Evolutionary conservation across 306 rosid species (phyloP).

Genomic region (Malus sylvestris): DNA sequence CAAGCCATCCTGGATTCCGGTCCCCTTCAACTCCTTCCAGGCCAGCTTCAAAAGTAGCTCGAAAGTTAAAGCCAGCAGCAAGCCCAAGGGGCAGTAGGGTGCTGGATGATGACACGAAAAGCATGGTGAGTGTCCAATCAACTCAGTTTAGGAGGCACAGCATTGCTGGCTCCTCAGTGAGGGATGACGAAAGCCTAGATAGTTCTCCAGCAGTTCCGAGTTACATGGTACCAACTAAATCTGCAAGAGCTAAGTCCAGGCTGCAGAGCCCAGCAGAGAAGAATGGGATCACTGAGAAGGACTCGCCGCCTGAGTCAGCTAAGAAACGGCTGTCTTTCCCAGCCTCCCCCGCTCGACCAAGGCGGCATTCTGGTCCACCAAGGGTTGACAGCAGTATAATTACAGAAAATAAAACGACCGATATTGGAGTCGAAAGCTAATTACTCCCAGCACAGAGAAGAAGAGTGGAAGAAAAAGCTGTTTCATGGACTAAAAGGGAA

Average conservation of each 20-base stretch:
- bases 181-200: slow-evolving; percentile 74
- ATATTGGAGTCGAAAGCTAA: slow-evolving; percentile 35
- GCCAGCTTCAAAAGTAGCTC: slow-evolving; percentile 34
- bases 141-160: slow-evolving; percentile 74
- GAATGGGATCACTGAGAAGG: slow-evolving; percentile 51
- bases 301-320: slow-evolving; percentile 41
- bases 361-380: slow-evolving; percentile 77
- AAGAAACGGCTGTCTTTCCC: slow-evolving; percentile 79
- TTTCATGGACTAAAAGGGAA: slow-evolving; percentile 13
- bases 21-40: slow-evolving; percentile 66
- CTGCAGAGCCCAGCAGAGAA: slow-evolving; percentile 63
- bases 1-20: slow-evolving; percentile 43
- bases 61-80: slow-evolving; percentile 51
- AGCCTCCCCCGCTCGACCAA: slow-evolving; percentile 61
- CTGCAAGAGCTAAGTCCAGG: slow-evolving; percentile 83
- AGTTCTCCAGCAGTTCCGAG: slow-evolving; percentile 69
- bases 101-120: slow-evolving; percentile 63
- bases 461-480: slow-evolving; percentile 13
- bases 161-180: slow-evolving; percentile 51
- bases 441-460: slow-evolving; percentile 1
- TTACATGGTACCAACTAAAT: slow-evolving; percentile 82
- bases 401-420: slow-evolving; percentile 35
- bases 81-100: slow-evolving; percentile 57
- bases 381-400: slow-evolving; percentile 54
- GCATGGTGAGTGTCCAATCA: slow-evolving; percentile 61